phyloP scores from a whole-genome alignment of 139 green algal species.

The Limnomonas spitsbergensis region DNA sequence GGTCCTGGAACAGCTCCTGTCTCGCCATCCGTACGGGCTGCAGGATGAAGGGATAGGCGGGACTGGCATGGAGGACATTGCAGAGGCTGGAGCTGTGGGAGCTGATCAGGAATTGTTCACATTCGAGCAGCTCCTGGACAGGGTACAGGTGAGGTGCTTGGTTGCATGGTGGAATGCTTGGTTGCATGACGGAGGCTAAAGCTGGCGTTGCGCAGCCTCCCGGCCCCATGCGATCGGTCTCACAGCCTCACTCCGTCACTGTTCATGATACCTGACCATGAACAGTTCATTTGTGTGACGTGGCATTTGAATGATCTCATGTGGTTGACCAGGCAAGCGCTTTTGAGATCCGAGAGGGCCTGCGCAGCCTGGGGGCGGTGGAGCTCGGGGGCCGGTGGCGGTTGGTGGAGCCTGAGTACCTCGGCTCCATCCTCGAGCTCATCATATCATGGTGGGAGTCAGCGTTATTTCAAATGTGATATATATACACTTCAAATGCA shows the following conservation, averaged over 20 bases:
- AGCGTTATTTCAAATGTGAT: too few species aligned
- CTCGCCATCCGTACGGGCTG: background rate
- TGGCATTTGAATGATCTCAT: background rate
- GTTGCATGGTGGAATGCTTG: too few species aligned
- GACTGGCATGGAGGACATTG: background rate
- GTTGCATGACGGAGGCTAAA: too few species aligned
- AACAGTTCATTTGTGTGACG: too few species aligned
- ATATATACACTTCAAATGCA: too few species aligned
- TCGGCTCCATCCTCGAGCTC: conserved; percentile 55
- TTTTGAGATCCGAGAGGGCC: conserved; percentile 38
- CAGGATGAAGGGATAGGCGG: background rate
- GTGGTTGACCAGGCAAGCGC: conserved; percentile 38
- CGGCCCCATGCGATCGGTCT: too few species aligned
- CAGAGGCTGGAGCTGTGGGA: background rate
- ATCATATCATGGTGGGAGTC: conserved; percentile 43
- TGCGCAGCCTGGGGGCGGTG: conserved; percentile 38
- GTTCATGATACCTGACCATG: too few species aligned
- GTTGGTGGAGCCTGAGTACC: conserved; percentile 42
- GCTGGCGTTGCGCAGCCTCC: too few species aligned
- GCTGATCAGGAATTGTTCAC: background rate
- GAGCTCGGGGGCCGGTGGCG: conserved; percentile 32
- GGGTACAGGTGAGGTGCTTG: conserved; percentile 51
- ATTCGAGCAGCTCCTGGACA: conserved; percentile 37
- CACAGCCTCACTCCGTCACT: too few species aligned
- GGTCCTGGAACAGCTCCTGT: conserved; percentile 20